A percentile compares a stretch with the other conserved stretches of the same genome.
Conservation (phyloP, 73 alveolate genomes). For the Paramecium bursaria region DNA sequence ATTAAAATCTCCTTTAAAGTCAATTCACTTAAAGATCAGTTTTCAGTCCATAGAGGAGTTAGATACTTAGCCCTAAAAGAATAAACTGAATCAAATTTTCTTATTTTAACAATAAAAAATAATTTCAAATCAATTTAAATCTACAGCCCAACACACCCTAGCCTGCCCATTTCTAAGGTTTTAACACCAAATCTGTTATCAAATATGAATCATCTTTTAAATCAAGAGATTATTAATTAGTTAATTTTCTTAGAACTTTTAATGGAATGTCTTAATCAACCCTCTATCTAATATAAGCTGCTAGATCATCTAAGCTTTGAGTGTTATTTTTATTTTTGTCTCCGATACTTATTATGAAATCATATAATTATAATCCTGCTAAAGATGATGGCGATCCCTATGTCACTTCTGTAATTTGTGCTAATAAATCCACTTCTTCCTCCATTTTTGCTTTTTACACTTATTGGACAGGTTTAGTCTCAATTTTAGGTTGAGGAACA, state of each 20-base stretch:
- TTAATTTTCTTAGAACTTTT: constrained; percentile 79
- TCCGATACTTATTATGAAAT: constrained; percentile 85
- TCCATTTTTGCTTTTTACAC: constrained; percentile 62
- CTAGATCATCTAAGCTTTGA: constrained; percentile 78
- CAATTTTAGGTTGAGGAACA: constrained; percentile 62
- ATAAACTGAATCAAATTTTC: too few species aligned
- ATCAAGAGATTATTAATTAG: constrained; percentile 69
- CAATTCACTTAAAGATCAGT: too few species aligned
- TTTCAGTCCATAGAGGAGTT: too few species aligned
- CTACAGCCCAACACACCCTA: constrained; percentile 65
- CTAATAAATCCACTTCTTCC: constrained; percentile 83
- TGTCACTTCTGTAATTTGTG: constrained; percentile 87
- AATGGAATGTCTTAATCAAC: constrained; percentile 81
- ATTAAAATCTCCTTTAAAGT: too few species aligned
- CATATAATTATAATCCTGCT: constrained; percentile 91
- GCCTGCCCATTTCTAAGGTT: constrained; percentile 59
- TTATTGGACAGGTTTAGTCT: constrained; percentile 73
- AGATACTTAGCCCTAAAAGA: too few species aligned
- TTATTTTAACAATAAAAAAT: too few species aligned
- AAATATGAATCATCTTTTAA: constrained; percentile 22
- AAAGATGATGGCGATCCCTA: constrained; percentile 87
- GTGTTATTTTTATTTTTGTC: constrained; percentile 76
- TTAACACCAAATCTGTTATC: constrained; percentile 6
- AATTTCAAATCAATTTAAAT: too few species aligned
- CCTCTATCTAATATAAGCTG: constrained; percentile 77